A percentile compares a stretch with the other conserved stretches of the same genome.
These are phyloP conservation scores for Tremellales sp. DNA, from an alignment of 1,284 basidiomycete genomes.

Conservation along the genomic window DNA sequence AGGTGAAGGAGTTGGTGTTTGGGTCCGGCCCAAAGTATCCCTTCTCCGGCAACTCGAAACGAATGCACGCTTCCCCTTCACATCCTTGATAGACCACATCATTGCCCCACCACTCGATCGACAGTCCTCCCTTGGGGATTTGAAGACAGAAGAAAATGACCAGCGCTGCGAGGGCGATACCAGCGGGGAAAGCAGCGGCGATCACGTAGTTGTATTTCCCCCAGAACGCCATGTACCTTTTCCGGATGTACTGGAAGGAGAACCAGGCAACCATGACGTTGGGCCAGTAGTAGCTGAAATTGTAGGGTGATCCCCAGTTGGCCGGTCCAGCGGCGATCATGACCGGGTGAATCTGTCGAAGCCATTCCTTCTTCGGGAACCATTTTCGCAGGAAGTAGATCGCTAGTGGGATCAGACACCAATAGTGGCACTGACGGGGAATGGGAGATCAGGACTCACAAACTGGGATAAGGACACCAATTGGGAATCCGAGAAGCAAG, in stretches of 20 bases:
- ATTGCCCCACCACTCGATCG: slow-evolving; percentile 27
- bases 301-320: slow-evolving; percentile 23
- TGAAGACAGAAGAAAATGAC: slow-evolving; percentile 37
- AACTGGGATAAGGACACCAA: slow-evolving; percentile 67
- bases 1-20: slow-evolving; percentile 2
- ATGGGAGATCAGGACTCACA: slow-evolving; percentile 42
- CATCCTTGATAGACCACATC: slow-evolving; percentile 10
- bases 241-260: slow-evolving; percentile 36
- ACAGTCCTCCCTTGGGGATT: slow-evolving; percentile 15
- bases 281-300: slow-evolving; percentile 36
- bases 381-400: not conserved
- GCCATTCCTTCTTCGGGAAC: slow-evolving; percentile 1
- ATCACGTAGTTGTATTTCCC: slow-evolving; percentile 43
- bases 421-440: not conserved
- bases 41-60: slow-evolving; percentile 10
- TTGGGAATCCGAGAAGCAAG: slow-evolving; percentile 63
- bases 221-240: slow-evolving; percentile 39
- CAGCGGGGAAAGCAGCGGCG: slow-evolving; percentile 42
- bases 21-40: slow-evolving; percentile 21
- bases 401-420: not conserved
- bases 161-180: slow-evolving; percentile 38
- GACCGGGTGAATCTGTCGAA: slow-evolving; percentile 18
- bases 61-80: slow-evolving; percentile 12
- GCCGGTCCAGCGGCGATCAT: slow-evolving; percentile 11
- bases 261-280: slow-evolving; percentile 26